phyloP scores from a whole-genome alignment of 305 asterid genomes.

The Andrographis paniculata region DNA sequence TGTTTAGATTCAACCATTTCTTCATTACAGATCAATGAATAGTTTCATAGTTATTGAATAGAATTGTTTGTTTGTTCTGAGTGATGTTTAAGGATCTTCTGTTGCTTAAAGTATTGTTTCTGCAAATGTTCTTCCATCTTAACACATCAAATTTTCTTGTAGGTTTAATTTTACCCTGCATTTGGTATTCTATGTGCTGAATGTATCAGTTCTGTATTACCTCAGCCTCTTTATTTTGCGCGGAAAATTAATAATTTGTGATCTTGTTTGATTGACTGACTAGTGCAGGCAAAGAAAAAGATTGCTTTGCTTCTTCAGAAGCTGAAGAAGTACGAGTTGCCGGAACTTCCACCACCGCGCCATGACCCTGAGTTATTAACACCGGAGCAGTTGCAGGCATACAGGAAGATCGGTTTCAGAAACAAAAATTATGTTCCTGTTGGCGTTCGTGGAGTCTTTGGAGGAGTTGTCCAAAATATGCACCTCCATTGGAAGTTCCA shows the following conservation, averaged over 20 bases:
- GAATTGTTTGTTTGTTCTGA: no score
- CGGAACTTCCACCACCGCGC: slow-evolving; percentile 84
- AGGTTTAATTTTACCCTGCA: no score
- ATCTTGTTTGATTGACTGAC: slow-evolving; percentile 20
- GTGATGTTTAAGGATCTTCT: no score
- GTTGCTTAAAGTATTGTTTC: not conserved
- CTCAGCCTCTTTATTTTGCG: not conserved
- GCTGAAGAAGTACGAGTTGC: slow-evolving; percentile 87
- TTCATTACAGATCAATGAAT: not conserved
- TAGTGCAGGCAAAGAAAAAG: slow-evolving; percentile 87
- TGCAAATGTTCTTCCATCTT: slow-evolving; percentile 4
- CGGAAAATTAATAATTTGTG: slow-evolving; percentile 5
- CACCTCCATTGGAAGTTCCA: slow-evolving; percentile 99
- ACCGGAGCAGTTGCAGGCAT: slow-evolving; percentile 81
- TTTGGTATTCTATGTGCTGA: not conserved
- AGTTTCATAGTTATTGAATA: not conserved
- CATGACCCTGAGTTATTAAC: slow-evolving; percentile 94
- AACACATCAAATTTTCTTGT: not conserved
- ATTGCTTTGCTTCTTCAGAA: slow-evolving; percentile 90
- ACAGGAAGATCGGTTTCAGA: slow-evolving; percentile 80
- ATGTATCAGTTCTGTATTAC: not conserved
- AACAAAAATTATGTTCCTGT: slow-evolving; percentile 93
- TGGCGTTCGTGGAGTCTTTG: slow-evolving; percentile 97
- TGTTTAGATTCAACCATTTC: not conserved
- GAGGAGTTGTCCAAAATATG: slow-evolving; percentile 97